Conservation (phyloP, 2,329 filamentous ascomycete genomes). For the Colletotrichum karsti region DNA sequence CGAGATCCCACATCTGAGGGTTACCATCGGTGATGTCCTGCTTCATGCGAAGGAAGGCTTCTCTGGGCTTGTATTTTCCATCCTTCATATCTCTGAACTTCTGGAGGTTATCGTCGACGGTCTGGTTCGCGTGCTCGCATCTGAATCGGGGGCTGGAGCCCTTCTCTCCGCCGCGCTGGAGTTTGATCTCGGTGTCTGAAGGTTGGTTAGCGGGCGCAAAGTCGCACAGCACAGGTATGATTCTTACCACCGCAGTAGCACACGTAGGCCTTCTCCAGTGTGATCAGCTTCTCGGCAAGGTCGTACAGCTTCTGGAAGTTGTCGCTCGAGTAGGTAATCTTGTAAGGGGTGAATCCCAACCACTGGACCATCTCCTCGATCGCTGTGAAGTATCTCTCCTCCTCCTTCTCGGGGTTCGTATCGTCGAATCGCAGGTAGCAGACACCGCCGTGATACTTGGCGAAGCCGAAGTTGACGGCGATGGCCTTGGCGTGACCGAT, state of each 20-base stretch:
- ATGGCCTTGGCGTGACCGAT: constrained; percentile 97
- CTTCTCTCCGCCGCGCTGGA: constrained; percentile 82
- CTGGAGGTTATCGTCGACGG: constrained; percentile 77
- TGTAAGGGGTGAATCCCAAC: constrained; percentile 67
- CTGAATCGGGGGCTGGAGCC: constrained; percentile 76
- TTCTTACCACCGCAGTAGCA: constrained; percentile 78
- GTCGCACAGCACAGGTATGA: too few relatives aligned
- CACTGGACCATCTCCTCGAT: constrained; percentile 89
- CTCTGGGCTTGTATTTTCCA: constrained; percentile 86
- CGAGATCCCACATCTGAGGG: constrained; percentile 96
- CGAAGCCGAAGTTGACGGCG: constrained; percentile 95
- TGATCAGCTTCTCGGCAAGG: constrained; percentile 85
- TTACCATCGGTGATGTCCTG: constrained; percentile 85
- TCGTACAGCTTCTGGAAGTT: constrained; percentile 91
- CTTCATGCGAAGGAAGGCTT: constrained; percentile 93
- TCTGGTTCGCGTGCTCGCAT: constrained; percentile 81
- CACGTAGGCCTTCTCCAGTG: constrained; percentile 77
- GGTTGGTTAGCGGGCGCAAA: background rate
- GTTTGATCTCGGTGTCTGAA: constrained; percentile 80
- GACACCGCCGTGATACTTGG: constrained; percentile 78
- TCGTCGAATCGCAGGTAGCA: constrained; percentile 82
- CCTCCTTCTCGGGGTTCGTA: constrained; percentile 93
- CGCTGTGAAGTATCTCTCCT: constrained; percentile 88
- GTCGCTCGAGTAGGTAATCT: constrained; percentile 88
- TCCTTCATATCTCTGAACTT: constrained; percentile 93